Evolutionary conservation across 352 stramenopile genomes (phyloP).

Genomic region (Bremia lactucae): DNA sequence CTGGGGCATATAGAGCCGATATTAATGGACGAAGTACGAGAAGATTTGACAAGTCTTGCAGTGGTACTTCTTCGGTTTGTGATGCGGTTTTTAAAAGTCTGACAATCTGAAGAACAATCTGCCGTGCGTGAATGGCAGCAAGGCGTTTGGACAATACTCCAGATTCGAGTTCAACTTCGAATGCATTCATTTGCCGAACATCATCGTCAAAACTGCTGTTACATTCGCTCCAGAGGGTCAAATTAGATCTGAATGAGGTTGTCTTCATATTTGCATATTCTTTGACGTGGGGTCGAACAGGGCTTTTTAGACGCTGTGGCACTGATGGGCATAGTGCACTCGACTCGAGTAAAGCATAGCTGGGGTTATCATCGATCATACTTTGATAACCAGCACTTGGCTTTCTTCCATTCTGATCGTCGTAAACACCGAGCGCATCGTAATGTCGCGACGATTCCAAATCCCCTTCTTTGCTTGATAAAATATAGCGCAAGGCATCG

Average conservation of each 20-base stretch:
- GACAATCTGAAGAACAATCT: slow-evolving; percentile 58
- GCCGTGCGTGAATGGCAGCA: slow-evolving; percentile 47
- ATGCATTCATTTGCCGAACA: slow-evolving; percentile 41
- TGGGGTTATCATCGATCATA: slow-evolving; percentile 69
- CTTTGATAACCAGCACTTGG: slow-evolving; percentile 50
- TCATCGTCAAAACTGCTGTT: slow-evolving; percentile 49
- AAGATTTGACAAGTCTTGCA: slow-evolving; percentile 50
- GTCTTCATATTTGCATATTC: slow-evolving; percentile 16
- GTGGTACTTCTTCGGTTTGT: slow-evolving; percentile 19
- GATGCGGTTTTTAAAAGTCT: slow-evolving; percentile 29
- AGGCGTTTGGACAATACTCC: slow-evolving; percentile 46
- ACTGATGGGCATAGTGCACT: slow-evolving; percentile 22
- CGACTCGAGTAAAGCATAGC: slow-evolving; percentile 56
- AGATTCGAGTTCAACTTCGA: slow-evolving; percentile 63
- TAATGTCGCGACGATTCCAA: slow-evolving; percentile 16
- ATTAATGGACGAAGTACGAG: slow-evolving; percentile 64
- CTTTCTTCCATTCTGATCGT: background rate
- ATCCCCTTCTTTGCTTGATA: slow-evolving; percentile 30
- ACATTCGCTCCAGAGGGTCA: slow-evolving; percentile 61
- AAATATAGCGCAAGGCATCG: slow-evolving; percentile 42
- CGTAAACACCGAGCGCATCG: slow-evolving; percentile 5
- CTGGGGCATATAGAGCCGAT: slow-evolving; percentile 25
- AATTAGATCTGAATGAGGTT: slow-evolving; percentile 17
- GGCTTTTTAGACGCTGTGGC: slow-evolving; percentile 24
- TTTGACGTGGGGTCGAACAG: slow-evolving; percentile 27